Conservation (phyloP, 1,284 basidiomycete species). For the Rhodotorula sp. region DNA sequence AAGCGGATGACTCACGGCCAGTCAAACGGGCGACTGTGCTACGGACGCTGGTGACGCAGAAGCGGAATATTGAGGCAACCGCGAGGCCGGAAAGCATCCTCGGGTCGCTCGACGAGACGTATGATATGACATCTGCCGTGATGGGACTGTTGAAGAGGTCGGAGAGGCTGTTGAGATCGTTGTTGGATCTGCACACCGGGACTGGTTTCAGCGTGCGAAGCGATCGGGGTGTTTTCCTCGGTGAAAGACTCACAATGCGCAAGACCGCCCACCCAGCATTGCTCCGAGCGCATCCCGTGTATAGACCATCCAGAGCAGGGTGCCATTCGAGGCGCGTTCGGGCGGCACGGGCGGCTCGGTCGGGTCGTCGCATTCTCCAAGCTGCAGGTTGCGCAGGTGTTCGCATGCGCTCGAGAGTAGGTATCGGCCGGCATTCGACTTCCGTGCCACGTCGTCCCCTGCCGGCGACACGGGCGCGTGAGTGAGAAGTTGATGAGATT, state of each 20-base stretch:
- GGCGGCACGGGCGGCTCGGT: conserved; percentile 16
- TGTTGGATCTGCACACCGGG: conserved; percentile 13
- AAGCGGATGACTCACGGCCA: conserved; percentile 12
- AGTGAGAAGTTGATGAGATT: too few species aligned
- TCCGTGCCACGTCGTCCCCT: conserved; percentile 22
- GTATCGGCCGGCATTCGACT: conserved; percentile 16
- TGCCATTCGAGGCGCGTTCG: conserved; percentile 28
- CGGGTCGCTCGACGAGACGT: conserved; percentile 26
- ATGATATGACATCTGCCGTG: conserved; percentile 19
- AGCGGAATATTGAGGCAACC: conserved; percentile 35
- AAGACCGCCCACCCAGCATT: conserved; percentile 11
- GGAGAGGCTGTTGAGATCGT: conserved; percentile 30
- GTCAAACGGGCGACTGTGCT: conserved; percentile 13
- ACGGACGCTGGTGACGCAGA: conserved; percentile 18
- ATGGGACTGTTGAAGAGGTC: conserved; percentile 27
- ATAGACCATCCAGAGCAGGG: conserved; percentile 35
- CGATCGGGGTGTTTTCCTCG: neutral
- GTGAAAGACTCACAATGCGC: conserved; percentile 15
- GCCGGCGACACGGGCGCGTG: too few species aligned
- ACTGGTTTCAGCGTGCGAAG: neutral
- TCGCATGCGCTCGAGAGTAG: conserved; percentile 25
- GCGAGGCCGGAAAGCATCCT: conserved; percentile 31
- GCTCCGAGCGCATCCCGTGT: conserved; percentile 31
- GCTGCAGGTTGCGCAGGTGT: conserved; percentile 29
- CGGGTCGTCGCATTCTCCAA: conserved; percentile 32